Base-by-base conservation (phyloP, 2,329 filamentous ascomycete genomes). In the Pleoardoris graminearum region DNA sequence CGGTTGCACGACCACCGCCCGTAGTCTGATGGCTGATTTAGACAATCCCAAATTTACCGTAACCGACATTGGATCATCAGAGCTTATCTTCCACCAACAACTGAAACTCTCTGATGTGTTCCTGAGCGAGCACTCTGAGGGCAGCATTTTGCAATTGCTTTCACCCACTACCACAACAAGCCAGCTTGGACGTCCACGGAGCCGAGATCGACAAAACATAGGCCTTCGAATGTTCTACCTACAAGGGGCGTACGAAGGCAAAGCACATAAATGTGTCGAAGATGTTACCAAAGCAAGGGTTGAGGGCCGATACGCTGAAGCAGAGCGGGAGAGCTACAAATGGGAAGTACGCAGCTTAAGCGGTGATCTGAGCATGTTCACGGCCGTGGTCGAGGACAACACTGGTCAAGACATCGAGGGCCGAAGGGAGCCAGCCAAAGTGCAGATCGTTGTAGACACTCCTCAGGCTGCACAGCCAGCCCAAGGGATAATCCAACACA, bases 211-310 rank as follows among this genome's bases (percentile, higher is more conserved):
- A 12, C 67, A 63, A 27, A 58, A 57, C 19, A 49, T 63, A n/a
- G 69, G 68, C 10, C 61, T 71, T 21, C 68, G 70, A 21, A 73
- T 77, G 59, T 88, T 96, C 66, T 74, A 88, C 35, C 80, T 96
- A 1, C 83, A 87, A 45, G 89, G 90, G 47, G 76, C 82, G 7
- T 93, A 93, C 63, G 89, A 96, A 67, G 86, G 86, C 22, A 92
- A 87, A 69, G 90, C 88, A 1, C 77, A 80, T 16, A 89, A 87
- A 55, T 86, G 90, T 74, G 85, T 85, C 23, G 93, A 97, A 73
- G 94, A 97, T 59, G 80, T 97, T 11, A 85, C 86, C 42, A 95
- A 93, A 75, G 91, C 92, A 7, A 85, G 87, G 58, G 85, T 97
- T 12, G 93, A 97, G 73, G 88, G 86, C 5, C 84, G 92, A 10